Evolutionary conservation across 2,329 filamentous ascomycete genomes (phyloP).

Genomic region (Talaromyces sp.): DNA sequence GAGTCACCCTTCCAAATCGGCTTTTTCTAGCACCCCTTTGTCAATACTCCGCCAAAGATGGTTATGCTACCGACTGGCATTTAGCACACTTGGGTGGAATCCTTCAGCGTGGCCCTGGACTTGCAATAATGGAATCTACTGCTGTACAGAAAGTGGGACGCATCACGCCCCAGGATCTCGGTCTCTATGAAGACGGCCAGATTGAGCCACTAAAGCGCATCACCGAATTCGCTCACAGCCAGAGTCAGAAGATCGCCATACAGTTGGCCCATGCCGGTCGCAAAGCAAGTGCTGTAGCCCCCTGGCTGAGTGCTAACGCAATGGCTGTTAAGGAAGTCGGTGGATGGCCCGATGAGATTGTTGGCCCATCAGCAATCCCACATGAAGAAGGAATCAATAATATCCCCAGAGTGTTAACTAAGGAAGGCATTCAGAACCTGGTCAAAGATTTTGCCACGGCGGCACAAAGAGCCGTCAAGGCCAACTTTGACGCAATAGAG

Average conservation of each 20-base stretch:
- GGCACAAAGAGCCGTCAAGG: constrained; percentile 54
- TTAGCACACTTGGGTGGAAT: constrained; percentile 37
- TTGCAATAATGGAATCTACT: constrained; percentile 13
- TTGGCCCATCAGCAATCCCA: constrained; percentile 17
- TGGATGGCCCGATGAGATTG: constrained; percentile 21
- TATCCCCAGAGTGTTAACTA: constrained; percentile 17
- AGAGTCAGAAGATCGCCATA: constrained; percentile 33
- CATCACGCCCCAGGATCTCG: constrained; percentile 40
- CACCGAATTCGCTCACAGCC: constrained; percentile 34
- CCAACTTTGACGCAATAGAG: constrained; percentile 55
- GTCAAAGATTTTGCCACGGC: constrained; percentile 46
- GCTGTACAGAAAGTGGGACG: constrained; percentile 37
- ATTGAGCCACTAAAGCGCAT: constrained; percentile 34
- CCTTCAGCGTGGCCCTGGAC: constrained; percentile 15
- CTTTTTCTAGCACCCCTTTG: constrained; percentile 63
- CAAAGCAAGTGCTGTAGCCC: constrained; percentile 7
- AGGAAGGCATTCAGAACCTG: constrained; percentile 44
- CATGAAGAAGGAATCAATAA: neutral
- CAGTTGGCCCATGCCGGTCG: constrained; percentile 35
- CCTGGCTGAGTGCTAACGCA: constrained; percentile 6
- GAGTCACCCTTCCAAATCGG: constrained; percentile 58
- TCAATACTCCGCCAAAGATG: constrained; percentile 51
- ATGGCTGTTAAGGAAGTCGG: constrained; percentile 7
- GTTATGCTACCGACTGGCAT: constrained; percentile 50
- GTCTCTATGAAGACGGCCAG: constrained; percentile 40